Evolutionary conservation across 169 alveolate species (phyloP).

Genomic region (Perkinsus chesapeaki): DNA sequence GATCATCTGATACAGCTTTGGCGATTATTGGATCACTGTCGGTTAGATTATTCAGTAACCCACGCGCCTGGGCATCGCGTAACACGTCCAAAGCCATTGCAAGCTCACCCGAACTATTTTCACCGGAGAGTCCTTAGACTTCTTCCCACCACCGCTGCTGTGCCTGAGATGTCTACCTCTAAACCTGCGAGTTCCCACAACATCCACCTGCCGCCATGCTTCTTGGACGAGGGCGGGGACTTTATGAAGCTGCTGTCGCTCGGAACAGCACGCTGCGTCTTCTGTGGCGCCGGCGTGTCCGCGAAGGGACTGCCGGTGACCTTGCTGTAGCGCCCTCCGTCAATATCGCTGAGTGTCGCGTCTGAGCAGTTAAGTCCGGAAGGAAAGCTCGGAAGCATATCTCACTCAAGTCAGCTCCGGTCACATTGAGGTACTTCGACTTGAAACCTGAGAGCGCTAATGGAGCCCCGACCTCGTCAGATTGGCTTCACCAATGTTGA

Average conservation of each 20-base stretch:
- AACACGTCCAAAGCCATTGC: neutral
- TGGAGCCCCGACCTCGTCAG: neutral
- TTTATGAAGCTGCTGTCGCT: neutral
- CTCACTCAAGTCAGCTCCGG: neutral
- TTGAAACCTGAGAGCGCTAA: neutral
- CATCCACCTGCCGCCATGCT: neutral
- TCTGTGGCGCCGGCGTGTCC: neutral
- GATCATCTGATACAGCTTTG: neutral
- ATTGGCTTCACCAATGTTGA: neutral
- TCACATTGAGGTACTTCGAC: neutral
- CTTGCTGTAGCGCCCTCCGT: neutral
- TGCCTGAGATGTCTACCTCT: neutral
- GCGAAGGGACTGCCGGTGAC: neutral
- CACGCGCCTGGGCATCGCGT: neutral
- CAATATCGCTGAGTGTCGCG: neutral
- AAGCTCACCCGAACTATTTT: neutral
- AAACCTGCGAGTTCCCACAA: neutral
- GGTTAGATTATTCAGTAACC: neutral
- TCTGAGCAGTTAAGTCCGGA: neutral
- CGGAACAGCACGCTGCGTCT: neutral
- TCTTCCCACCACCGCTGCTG: neutral
- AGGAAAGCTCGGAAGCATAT: neutral
- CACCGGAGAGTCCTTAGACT: neutral
- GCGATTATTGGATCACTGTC: neutral
- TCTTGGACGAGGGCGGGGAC: neutral